Conservation (phyloP, 1,284 basidiomycete genomes). For the Cutaneotrichosporon cyanovorans region DNA sequence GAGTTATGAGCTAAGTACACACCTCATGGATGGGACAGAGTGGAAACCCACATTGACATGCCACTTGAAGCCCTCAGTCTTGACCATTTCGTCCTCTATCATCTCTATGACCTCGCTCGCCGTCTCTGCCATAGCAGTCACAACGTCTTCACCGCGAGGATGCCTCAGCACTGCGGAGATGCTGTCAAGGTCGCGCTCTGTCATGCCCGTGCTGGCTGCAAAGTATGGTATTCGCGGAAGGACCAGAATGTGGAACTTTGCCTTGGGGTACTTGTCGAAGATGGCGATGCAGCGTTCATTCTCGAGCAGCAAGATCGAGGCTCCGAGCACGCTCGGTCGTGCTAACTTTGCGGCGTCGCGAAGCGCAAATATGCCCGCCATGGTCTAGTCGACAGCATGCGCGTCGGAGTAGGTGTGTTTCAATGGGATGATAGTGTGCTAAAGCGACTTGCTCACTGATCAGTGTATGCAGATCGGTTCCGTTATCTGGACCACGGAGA, state of each 20-base stretch:
- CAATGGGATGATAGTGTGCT: no score
- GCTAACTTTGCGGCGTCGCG: slow-evolving; percentile 55
- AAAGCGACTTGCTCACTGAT: no score
- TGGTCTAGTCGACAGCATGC: no score
- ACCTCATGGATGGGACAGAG: slow-evolving; percentile 58
- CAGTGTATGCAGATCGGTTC: no score
- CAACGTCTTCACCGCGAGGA: slow-evolving; percentile 48
- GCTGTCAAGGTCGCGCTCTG: slow-evolving; percentile 50
- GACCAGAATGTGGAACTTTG: slow-evolving; percentile 73
- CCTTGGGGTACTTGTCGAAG: slow-evolving; percentile 77
- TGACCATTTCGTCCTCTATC: slow-evolving; percentile 74
- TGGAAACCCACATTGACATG: slow-evolving; percentile 78
- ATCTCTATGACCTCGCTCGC: slow-evolving; percentile 54
- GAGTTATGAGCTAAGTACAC: no score
- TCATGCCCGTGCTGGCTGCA: slow-evolving; percentile 18
- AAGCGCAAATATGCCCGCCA: slow-evolving; percentile 50
- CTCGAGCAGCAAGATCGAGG: slow-evolving; percentile 57
- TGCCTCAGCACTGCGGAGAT: slow-evolving; percentile 55
- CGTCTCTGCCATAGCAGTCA: slow-evolving; percentile 55
- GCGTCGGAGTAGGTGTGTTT: no score
- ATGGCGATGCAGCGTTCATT: slow-evolving; percentile 61
- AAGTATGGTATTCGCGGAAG: slow-evolving; percentile 55
- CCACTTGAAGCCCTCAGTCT: slow-evolving; percentile 71
- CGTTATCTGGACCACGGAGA: no score
- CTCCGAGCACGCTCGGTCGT: slow-evolving; percentile 54